Base-by-base conservation (phyloP, 805 yeast species). In the Geotrichum ghanense region DNA sequence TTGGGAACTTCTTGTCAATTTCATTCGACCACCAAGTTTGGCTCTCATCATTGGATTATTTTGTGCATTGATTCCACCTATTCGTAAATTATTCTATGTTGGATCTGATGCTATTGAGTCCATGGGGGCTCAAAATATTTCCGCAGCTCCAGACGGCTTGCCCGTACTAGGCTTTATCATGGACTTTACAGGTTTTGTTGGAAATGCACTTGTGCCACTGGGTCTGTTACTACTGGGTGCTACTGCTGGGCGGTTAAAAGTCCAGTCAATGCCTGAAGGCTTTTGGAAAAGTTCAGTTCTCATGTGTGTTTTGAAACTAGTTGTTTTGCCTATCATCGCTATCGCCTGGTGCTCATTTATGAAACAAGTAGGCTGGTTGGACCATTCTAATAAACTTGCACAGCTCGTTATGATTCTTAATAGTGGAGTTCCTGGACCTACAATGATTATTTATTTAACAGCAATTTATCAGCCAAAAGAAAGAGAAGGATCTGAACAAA, bases 391-490 rank as follows among this genome's bases (percentile, higher is more conserved):
- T 53, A 61, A 65, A 6, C 72, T 87, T 50, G 72, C 86, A 9
- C 72, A 81, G 41, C 82, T 90, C 56, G 81, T 89, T 3, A 71
- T 83, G 57, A 81, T 83, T 24, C 68, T 89, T 25, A 78, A 81
- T 12, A 83, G 79, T 61, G 81, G 90, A 0, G 74, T 86, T 48
- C 97, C 97, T 0, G 81, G 85, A 45, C 94, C 96, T 0, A 90
- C 97, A 0, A 73, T 92, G 0, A 80, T 87, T 56, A 81, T 90
- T n/a, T 90, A 88, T 63, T 73, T 89, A 53, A 88, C 97, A 2
- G 90, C 95, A 2, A 79, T 86, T 57, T 85, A 81, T 62, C 79
- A 89, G 1, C 94, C 90, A 17, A 76, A 82, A 3, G 71, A 67
- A 3, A 71, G 70, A 3, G 64, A 66, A 1, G 37, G 37, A 19